Evolutionary conservation across 2,329 filamentous ascomycete species (phyloP).

Genomic region (Samsoniella hepiali): DNA sequence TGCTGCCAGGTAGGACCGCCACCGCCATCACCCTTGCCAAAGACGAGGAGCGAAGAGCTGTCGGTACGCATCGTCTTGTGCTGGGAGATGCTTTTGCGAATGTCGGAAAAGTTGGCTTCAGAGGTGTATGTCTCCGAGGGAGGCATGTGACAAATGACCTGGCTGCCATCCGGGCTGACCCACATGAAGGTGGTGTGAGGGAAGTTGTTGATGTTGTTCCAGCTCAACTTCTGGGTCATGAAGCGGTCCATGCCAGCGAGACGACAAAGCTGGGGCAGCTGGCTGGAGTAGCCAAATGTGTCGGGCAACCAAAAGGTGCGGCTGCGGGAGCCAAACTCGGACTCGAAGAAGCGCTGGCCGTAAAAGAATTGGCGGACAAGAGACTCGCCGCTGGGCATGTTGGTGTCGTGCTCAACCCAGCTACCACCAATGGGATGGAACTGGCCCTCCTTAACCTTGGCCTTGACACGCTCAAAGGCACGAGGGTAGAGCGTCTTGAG

Average conservation of each 20-base stretch:
- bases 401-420: constrained; percentile 99
- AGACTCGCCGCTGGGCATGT: constrained; percentile 93
- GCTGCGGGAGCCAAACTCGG: constrained; percentile 83
- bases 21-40: constrained; percentile 94
- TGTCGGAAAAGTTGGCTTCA: constrained; percentile 89
- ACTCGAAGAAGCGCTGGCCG: constrained; percentile 91
- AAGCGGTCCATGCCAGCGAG: constrained; percentile 95
- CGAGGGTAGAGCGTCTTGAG: constrained; percentile 84
- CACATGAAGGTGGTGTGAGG: constrained; percentile 99
- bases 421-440: constrained; percentile 96
- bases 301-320: constrained; percentile 97
- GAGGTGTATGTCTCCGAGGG: constrained; percentile 95
- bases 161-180: constrained; percentile 92
- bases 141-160: constrained; percentile 97
- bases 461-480: constrained; percentile 85
- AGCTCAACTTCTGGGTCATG: constrained; percentile 97
- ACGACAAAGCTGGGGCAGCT: constrained; percentile 89
- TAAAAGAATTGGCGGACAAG: constrained; percentile 92
- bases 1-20: constrained; percentile 93
- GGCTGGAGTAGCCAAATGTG: constrained; percentile 95
- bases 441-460: constrained; percentile 81
- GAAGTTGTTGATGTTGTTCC: constrained; percentile 99
- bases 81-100: constrained; percentile 81
- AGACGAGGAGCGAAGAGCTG: constrained; percentile 83
- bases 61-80: constrained; percentile 97